These are phyloP conservation scores for Fragaria ananassa DNA, from an alignment of 306 rosid genomes.

Conservation along the genomic window DNA sequence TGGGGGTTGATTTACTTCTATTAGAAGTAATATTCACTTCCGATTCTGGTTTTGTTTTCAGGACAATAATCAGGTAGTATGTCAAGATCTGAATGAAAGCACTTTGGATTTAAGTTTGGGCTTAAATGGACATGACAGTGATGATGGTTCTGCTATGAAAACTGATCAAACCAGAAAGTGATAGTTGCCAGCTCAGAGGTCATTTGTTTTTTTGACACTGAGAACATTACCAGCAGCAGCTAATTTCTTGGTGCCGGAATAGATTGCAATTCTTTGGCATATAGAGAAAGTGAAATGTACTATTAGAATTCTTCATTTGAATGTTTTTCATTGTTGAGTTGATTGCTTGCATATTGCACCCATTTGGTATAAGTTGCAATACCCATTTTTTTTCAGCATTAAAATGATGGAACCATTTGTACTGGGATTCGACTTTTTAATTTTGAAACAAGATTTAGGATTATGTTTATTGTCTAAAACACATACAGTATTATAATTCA, in stretches of 20 bases:
- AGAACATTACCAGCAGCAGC: conserved; percentile 23
- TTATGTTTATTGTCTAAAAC: neutral
- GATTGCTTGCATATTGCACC: conserved; percentile 16
- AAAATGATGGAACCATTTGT: conserved; percentile 20
- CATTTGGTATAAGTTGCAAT: conserved; percentile 16
- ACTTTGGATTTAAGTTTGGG: conserved; percentile 90
- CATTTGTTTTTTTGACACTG: conserved; percentile 22
- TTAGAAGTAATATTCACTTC: neutral
- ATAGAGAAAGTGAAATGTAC: conserved; percentile 29
- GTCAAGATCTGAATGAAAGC: conserved; percentile 95
- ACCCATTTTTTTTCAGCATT: conserved; percentile 32
- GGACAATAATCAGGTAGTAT: conserved; percentile 58
- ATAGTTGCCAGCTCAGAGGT: conserved; percentile 31
- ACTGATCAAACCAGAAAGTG: conserved; percentile 49
- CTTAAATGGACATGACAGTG: conserved; percentile 62
- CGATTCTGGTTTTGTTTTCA: conserved; percentile 34
- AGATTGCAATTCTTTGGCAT: conserved; percentile 26
- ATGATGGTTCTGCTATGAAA: conserved; percentile 51
- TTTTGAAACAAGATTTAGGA: neutral
- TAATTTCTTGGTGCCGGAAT: conserved; percentile 14
- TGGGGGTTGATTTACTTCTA: neutral
- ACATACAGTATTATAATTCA: too few species aligned
- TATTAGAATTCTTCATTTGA: conserved; percentile 26
- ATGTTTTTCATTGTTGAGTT: conserved; percentile 36
- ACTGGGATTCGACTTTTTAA: neutral